phyloP scores from a whole-genome alignment of 805 yeast genomes.

The Wickerhamiella siamensis region DNA sequence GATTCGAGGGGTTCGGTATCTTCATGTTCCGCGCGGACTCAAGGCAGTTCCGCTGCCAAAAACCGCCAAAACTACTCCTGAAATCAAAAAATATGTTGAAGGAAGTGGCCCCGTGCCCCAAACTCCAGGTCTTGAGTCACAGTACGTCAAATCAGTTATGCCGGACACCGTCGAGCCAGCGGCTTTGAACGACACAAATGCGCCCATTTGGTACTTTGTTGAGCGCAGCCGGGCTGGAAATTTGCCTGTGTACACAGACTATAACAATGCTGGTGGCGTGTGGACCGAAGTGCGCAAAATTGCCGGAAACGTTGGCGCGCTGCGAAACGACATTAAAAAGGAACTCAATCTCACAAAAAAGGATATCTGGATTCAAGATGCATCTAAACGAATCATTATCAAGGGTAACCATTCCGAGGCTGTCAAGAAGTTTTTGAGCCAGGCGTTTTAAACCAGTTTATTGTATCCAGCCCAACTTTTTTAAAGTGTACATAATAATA shows the following conservation, averaged over 20 bases:
- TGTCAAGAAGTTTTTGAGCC: slow-evolving; percentile 26
- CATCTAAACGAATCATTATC: slow-evolving; percentile 39
- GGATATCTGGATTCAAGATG: slow-evolving; percentile 34
- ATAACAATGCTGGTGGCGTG: slow-evolving; percentile 44
- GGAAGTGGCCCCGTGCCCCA: slow-evolving; percentile 1
- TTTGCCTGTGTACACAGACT: slow-evolving; percentile 68
- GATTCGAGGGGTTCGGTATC: neutral
- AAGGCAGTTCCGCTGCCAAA: slow-evolving; percentile 41
- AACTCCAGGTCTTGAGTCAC: neutral
- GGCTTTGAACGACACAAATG: slow-evolving; percentile 1
- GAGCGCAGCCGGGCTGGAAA: slow-evolving; percentile 33
- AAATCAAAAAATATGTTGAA: slow-evolving; percentile 7
- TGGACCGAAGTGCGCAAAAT: slow-evolving; percentile 63
- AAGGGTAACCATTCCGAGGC: slow-evolving; percentile 32
- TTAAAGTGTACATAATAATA: slow-evolving; percentile 2
- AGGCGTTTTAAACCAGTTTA: slow-evolving; percentile 20
- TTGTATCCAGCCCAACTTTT: neutral
- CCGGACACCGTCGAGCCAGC: slow-evolving; percentile 5
- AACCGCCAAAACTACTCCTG: slow-evolving; percentile 16
- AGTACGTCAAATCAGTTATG: slow-evolving; percentile 7
- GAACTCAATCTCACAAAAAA: slow-evolving; percentile 33
- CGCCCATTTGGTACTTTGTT: slow-evolving; percentile 14
- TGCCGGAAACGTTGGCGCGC: slow-evolving; percentile 48
- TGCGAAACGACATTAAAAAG: slow-evolving; percentile 50
- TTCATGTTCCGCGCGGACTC: slow-evolving; percentile 8